Percentiles rank a stretch among this genome's conserved stretches.
Evolutionary conservation across 768 basidiomycete species (phyloP).

Genomic region (Leccinum imitatum): DNA sequence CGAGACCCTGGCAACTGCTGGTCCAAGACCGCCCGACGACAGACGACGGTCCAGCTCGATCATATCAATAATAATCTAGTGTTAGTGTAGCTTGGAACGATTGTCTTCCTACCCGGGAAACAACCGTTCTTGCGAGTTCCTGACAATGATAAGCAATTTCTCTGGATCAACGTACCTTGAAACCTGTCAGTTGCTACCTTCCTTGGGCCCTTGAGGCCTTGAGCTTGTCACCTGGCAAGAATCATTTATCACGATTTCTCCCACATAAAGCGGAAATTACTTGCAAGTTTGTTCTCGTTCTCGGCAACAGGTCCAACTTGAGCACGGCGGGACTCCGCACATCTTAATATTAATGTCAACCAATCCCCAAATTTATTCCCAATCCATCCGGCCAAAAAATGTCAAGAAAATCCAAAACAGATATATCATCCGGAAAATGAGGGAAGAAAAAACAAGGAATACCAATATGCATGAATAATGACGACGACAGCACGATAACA

Average conservation of each 20-base stretch:
- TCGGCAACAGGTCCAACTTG: background rate
- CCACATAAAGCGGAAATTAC: background rate
- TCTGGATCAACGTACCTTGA: background rate
- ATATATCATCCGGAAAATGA: background rate
- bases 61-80: background rate
- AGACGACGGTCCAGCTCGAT: background rate
- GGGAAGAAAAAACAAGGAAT: background rate
- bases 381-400: background rate
- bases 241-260: background rate
- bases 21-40: background rate
- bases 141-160: background rate
- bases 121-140: background rate
- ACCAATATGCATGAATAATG: background rate
- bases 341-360: background rate
- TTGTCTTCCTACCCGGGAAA: too few relatives aligned
- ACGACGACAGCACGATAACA: background rate
- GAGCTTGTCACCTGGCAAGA: background rate
- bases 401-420: background rate
- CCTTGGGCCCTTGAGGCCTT: too few relatives aligned
- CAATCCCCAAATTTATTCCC: background rate
- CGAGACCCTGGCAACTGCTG: too few relatives aligned
- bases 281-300: background rate
- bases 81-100: too few relatives aligned
- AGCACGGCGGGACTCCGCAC: background rate
- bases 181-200: background rate